Base-by-base conservation (phyloP, 2,329 filamentous ascomycete genomes). In the Epichloe sylvatica region DNA sequence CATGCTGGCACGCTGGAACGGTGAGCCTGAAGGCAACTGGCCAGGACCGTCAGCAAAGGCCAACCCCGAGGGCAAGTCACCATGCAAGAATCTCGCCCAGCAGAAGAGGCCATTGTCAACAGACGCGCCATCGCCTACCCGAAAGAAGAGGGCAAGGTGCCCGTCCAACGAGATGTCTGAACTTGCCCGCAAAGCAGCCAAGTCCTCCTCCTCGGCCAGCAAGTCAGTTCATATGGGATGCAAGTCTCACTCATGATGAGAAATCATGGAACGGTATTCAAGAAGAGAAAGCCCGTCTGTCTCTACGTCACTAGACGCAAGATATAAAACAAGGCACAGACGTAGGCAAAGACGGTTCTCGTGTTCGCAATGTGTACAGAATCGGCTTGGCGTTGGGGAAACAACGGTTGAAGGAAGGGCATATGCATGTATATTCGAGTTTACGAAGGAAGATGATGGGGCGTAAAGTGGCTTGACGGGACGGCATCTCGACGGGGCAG, bases 1-100 rank as follows among this genome's bases (percentile, higher is more conserved):
- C 35, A 72, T 74, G 69, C 61, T 76, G 4, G 60, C 62, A 17
- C 64, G 63, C 37, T 76, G 73, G 73, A 65, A 65, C 47, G 62
- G 57, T 23, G 59, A 65, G 49, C 57, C 62, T 35, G 57, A 59
- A 42, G 56, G 56, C 41, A 54, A 59, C 44, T 61, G 56, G 57
- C 51, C 56, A 5, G 53, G 53, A 12, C 42, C 49, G 13, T 45
- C 56, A 40, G 51, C 53, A 59, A 35, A 49, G 53, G 17, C 47
- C 54, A 21, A 37, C 4, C 17, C n/a, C 25, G 17, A 19, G 9
- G 56, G 59, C 33, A 54, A 55, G 46, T 57, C 56, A 33, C 46
- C 49, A 2, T 34, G 11, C 13, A 50, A 52, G 45, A 53, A 23
- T 3, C 38, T 47, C 36, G 44, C 49, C 1, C 44, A 49, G 21